A percentile compares a stretch with the other conserved stretches of the same genome.
Evolutionary conservation across 148 eudicot genomes (phyloP).

Genomic region (Chenopodium suecicum): DNA sequence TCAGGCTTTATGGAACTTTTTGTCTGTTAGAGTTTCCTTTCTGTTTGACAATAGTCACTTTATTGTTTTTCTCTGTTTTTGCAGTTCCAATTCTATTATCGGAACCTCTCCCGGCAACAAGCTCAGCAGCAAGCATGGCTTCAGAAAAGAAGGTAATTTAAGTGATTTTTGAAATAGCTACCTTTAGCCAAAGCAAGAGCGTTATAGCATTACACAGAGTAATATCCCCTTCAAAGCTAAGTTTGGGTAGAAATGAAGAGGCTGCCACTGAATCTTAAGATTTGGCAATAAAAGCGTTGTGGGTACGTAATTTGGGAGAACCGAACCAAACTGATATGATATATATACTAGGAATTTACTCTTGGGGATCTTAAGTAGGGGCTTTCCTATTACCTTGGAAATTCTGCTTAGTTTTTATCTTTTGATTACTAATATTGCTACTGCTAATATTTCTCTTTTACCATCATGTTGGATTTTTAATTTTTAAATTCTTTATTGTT

Average conservation of each 20-base stretch:
- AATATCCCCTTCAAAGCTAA: not conserved
- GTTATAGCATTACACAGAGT: not conserved
- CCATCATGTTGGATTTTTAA: not conserved
- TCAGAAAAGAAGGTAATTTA: conserved; percentile 77
- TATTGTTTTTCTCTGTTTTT: conserved; percentile 10
- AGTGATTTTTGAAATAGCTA: not conserved
- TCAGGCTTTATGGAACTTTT: conserved; percentile 1
- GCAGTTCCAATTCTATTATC: conserved; percentile 80
- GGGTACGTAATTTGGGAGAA: not conserved
- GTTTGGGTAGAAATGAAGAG: not conserved
- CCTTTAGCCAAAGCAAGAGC: not conserved
- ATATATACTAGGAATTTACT: not conserved
- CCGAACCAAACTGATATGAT: not conserved
- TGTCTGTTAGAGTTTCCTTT: conserved; percentile 13
- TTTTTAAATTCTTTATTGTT: too few relatives aligned
- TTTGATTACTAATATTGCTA: too few relatives aligned
- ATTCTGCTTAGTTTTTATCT: too few relatives aligned
- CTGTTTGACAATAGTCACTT: conserved; percentile 4
- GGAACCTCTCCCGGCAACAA: conserved; percentile 80
- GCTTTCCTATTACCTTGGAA: not conserved
- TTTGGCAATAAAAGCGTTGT: not conserved
- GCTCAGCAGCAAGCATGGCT: conserved; percentile 92
- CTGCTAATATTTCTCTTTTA: too few relatives aligned
- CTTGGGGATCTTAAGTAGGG: not conserved
- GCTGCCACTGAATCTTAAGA: not conserved